Percentiles rank a stretch among this genome's conserved stretches.
phyloP scores from a whole-genome alignment of 2,329 filamentous ascomycete genomes.

The Periconia sp. region DNA sequence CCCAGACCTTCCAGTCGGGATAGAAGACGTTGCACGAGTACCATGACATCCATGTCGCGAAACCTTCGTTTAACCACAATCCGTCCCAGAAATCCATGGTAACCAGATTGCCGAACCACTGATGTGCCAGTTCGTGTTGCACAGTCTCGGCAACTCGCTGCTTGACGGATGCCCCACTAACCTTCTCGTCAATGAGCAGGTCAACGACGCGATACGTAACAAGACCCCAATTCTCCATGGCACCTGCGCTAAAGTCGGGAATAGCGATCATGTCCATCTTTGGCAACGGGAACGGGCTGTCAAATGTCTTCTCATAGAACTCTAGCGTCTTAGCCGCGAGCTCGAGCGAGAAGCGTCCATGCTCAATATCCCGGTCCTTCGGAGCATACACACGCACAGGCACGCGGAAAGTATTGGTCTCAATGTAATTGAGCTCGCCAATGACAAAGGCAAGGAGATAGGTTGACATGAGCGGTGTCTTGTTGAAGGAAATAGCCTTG shows the following conservation, averaged over 20 bases:
- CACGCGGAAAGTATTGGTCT: constrained; percentile 88
- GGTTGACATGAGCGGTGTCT: constrained; percentile 92
- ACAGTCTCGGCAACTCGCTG: constrained; percentile 94
- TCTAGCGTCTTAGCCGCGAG: constrained; percentile 87
- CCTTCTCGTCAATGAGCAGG: constrained; percentile 89
- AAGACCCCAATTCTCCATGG: constrained; percentile 98
- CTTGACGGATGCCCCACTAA: constrained; percentile 85
- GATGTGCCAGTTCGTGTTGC: constrained; percentile 94
- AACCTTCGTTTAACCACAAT: constrained; percentile 93
- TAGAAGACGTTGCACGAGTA: constrained; percentile 95
- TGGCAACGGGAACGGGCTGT: constrained; percentile 82
- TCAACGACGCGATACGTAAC: constrained; percentile 95
- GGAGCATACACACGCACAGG: constrained; percentile 95
- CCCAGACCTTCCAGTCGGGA: constrained; percentile 98
- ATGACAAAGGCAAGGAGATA: constrained; percentile 95
- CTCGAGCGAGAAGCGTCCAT: constrained; percentile 88
- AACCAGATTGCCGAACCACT: constrained; percentile 97
- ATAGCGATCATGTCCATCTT: constrained; percentile 98
- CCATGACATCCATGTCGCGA: constrained; percentile 92
- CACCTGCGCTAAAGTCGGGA: constrained; percentile 92
- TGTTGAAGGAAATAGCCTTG: constrained; percentile 91
- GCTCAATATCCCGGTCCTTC: constrained; percentile 85
- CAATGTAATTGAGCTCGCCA: constrained; percentile 91
- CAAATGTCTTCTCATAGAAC: constrained; percentile 96
- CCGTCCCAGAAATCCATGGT: constrained; percentile 99